Evolutionary conservation across 2,329 filamentous ascomycete genomes (phyloP).

Genomic region (Epichloe aotearoae): DNA sequence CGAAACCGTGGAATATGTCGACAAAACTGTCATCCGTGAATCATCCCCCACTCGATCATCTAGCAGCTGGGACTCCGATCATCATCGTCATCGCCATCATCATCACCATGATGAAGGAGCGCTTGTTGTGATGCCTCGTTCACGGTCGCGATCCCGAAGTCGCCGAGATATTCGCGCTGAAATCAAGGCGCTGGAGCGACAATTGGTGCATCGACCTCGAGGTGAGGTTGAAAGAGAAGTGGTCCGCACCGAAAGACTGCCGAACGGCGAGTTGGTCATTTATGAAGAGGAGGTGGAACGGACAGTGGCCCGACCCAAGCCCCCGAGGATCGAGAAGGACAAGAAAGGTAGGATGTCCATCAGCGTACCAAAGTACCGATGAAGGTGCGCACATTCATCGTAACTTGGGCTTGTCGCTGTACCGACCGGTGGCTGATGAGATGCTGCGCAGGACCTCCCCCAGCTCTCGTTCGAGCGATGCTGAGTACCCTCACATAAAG

Average conservation of each 20-base stretch:
- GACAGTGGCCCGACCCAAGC: slow-evolving; percentile 39
- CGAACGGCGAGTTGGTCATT: slow-evolving; percentile 49
- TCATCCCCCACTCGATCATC: slow-evolving; percentile 30
- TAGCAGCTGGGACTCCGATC: slow-evolving; percentile 18
- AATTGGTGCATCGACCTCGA: slow-evolving; percentile 23
- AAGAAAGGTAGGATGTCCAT: slow-evolving; percentile 92
- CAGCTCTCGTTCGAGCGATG: slow-evolving; percentile 54
- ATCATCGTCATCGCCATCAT: slow-evolving; percentile 17
- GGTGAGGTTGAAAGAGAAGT: slow-evolving; percentile 35
- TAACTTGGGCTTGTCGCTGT: slow-evolving; percentile 5
- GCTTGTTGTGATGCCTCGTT: slow-evolving; percentile 27
- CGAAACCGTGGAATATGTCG: slow-evolving; percentile 25
- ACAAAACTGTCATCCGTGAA: slow-evolving; percentile 36
- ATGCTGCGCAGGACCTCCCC: slow-evolving; percentile 44
- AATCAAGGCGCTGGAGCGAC: slow-evolving; percentile 53
- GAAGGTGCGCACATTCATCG: slow-evolving; percentile 32
- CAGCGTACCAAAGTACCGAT: slow-evolving; percentile 60
- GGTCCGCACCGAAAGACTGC: slow-evolving; percentile 41
- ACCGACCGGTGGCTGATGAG: slow-evolving; percentile 19
- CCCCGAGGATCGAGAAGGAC: slow-evolving; percentile 69
- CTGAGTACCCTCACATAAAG: slow-evolving; percentile 53
- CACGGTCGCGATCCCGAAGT: slow-evolving; percentile 29
- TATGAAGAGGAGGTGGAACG: slow-evolving; percentile 47
- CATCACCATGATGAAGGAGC: slow-evolving; percentile 15
- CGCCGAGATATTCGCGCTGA: slow-evolving; percentile 59